A percentile compares a stretch with the other conserved stretches of the same genome.
phyloP scores from a whole-genome alignment of 2,329 filamentous ascomycete genomes.

The Cadophora gregata region DNA sequence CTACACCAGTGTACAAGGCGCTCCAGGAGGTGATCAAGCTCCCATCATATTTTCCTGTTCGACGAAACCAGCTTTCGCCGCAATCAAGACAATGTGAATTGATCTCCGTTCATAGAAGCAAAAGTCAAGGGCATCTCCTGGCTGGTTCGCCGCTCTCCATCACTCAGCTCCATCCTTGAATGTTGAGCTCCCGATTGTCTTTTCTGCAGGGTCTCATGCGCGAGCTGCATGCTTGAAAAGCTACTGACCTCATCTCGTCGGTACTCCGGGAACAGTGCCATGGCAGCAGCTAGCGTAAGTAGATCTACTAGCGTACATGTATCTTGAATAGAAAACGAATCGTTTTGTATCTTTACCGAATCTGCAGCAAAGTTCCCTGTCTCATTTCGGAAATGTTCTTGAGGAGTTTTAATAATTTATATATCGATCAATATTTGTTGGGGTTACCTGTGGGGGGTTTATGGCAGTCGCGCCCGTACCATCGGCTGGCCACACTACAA shows the following conservation, averaged over 20 bases:
- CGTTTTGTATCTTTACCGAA: neutral
- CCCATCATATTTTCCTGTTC: slow-evolving; percentile 7
- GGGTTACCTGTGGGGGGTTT: too few relatives aligned
- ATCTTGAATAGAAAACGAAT: neutral
- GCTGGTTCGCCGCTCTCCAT: slow-evolving; percentile 5
- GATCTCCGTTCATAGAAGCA: slow-evolving; percentile 3
- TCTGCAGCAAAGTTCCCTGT: neutral
- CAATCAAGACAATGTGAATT: neutral
- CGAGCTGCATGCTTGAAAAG: neutral
- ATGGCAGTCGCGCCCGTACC: neutral
- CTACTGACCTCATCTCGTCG: neutral
- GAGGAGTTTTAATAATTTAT: too few relatives aligned
- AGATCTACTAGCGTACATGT: neutral
- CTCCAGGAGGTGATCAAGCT: slow-evolving; percentile 5
- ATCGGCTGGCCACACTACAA: neutral
- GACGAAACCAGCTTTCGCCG: neutral
- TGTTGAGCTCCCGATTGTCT: slow-evolving; percentile 1
- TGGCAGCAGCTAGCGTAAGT: neutral
- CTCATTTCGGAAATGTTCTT: neutral
- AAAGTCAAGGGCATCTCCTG: slow-evolving; percentile 7
- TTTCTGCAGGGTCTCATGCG: slow-evolving; percentile 3
- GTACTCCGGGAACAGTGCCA: neutral
- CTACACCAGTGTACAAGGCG: neutral
- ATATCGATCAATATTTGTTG: too few relatives aligned
- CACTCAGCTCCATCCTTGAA: slow-evolving; percentile 9